phyloP scores from a whole-genome alignment of 2,329 filamentous ascomycete genomes.

The Aspergillus sp. region DNA sequence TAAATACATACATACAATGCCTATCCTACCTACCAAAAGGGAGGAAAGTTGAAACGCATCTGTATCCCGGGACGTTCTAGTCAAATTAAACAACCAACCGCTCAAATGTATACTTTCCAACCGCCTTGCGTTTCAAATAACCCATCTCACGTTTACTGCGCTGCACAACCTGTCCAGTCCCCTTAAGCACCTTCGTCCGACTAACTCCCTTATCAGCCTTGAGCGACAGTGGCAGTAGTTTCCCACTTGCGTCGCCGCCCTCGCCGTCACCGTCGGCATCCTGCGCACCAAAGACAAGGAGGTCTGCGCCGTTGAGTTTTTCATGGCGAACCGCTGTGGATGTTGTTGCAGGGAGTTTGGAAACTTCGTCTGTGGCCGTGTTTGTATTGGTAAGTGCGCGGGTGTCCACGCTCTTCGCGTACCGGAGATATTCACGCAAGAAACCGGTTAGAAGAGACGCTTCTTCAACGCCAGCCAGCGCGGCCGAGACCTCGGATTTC shows the following conservation, averaged over 20 bases:
- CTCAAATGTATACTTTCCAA: conserved; percentile 81
- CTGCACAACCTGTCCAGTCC: conserved; percentile 67
- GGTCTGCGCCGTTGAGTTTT: conserved; percentile 41
- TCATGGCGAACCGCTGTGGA: conserved; percentile 32
- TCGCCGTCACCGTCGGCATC: conserved; percentile 31
- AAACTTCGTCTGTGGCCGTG: conserved; percentile 1
- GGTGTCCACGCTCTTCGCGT: conserved; percentile 32
- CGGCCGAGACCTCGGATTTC: conserved; percentile 49
- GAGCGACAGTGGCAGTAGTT: conserved; percentile 70
- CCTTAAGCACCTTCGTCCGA: conserved; percentile 56
- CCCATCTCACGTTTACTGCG: conserved; percentile 73
- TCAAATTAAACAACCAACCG: conserved; percentile 62
- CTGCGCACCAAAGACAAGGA: conserved; percentile 32
- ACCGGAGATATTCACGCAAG: conserved; percentile 47
- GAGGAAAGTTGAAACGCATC: not conserved
- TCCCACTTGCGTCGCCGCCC: conserved; percentile 34
- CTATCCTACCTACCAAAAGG: not conserved
- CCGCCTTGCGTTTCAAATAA: conserved; percentile 73
- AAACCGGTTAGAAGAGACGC: conserved; percentile 48
- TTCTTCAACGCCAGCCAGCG: conserved; percentile 49
- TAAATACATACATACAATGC: not conserved
- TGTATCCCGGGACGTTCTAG: not conserved
- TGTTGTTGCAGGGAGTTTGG: not conserved
- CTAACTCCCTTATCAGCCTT: conserved; percentile 54
- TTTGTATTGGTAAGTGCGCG: conserved; percentile 1